Conservation (phyloP, 768 basidiomycete genomes). For the Suillus occidentalis region DNA sequence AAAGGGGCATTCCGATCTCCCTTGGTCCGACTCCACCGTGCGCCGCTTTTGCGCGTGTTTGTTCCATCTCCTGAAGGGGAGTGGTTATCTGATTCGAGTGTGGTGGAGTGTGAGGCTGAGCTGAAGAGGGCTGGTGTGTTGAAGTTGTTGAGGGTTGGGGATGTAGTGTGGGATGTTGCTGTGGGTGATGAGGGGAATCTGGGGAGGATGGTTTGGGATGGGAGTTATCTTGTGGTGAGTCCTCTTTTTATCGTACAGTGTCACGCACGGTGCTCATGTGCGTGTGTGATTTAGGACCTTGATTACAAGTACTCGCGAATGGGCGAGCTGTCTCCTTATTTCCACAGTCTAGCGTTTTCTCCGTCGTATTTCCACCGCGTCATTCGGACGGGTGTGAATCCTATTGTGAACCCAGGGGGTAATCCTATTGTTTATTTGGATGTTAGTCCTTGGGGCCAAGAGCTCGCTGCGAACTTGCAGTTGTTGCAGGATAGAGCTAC, state of each 20-base stretch:
- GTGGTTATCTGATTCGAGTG: constrained; percentile 81
- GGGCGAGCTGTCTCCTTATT: constrained; percentile 78
- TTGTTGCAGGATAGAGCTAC: constrained; percentile 74
- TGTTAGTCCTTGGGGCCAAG: constrained; percentile 74
- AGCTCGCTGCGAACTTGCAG: constrained; percentile 72
- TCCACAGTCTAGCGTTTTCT: constrained; percentile 77
- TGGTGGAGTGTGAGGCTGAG: constrained; percentile 82
- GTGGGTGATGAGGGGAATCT: constrained; percentile 85
- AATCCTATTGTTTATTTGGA: constrained; percentile 75
- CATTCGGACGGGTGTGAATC: constrained; percentile 52
- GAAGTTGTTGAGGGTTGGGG: constrained; percentile 66
- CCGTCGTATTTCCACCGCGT: constrained; percentile 91
- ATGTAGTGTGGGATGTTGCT: constrained; percentile 86
- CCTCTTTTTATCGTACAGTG: neutral
- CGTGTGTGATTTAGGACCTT: constrained; percentile 69
- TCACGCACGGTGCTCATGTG: constrained; percentile 4
- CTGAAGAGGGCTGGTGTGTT: constrained; percentile 66
- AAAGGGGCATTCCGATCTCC: constrained; percentile 58
- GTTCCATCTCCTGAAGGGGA: constrained; percentile 85
- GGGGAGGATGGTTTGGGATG: constrained; percentile 85
- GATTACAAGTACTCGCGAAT: constrained; percentile 78
- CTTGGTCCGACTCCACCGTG: constrained; percentile 66
- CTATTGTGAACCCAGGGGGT: constrained; percentile 41
- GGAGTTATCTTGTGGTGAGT: constrained; percentile 76
- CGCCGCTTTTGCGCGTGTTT: constrained; percentile 79